Base-by-base conservation (phyloP, 495 filamentous ascomycete genomes). In the Annulohypoxylon maeteangense region DNA sequence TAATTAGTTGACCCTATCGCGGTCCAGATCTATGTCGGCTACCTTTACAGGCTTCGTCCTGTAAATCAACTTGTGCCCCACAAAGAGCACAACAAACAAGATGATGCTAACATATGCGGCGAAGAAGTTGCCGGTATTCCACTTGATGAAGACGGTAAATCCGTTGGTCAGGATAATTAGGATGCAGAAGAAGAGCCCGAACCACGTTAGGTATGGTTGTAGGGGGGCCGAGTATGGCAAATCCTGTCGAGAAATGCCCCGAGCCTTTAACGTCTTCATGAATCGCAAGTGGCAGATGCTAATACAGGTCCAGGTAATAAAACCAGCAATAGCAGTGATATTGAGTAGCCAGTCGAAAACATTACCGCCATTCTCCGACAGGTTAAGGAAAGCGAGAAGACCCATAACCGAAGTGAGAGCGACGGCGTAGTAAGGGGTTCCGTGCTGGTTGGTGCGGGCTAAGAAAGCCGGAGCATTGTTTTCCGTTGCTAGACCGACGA, bases 91-190 rank as follows among this genome's bases (percentile, higher is more conserved):
- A 34, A 84, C 77, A 31, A 89, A 91, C 22, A 91, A 68, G 45
- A 90, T 89, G 42, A 91, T 70, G 65, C 86, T 88, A 56, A 90
- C 80, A 62, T 91, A 91, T 7, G 84, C 81, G 11, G 86, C 85
- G 60, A 91, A 90, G 68, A 91, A 91, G 20, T 81, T 76, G 73
- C 80, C 78, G 8, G 84, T 82, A 61, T 77, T 76, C 87, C 91
- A 93, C 57, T 75, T 73, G 47, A 92, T 88, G 77, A 90, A 93
- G 2, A 84, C 79, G 4, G 86, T 90, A 76, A 93, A 93, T 4
- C 90, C 90, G 76, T 92, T 89, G 4, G 90, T 91, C 12, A 93
- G 40, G 53, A 87, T 86, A 68, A 92, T 89, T 45, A 92, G 75
- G 22, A 86, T 63, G 80, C 85, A 89, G 81, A 91, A 90, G 67